Percentiles rank a stretch among this genome's conserved stretches.
Conservation (phyloP, 805 yeast genomes). For the Metschnikowia aberdeeniae region DNA sequence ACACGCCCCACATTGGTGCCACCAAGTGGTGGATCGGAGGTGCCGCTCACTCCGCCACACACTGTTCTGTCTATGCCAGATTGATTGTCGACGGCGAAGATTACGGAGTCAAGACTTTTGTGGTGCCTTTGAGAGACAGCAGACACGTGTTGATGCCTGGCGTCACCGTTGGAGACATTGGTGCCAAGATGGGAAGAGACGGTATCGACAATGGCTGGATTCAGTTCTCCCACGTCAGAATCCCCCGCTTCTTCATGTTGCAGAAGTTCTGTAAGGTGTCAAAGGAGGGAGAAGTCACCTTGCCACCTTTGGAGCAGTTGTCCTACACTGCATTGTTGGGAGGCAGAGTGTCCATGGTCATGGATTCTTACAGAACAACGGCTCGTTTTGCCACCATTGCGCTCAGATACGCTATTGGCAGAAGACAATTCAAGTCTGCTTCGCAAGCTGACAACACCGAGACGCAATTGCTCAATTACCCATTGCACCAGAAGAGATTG, state of each 20-base stretch:
- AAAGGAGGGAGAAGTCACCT: conserved; percentile 16
- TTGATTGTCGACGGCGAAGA: conserved; percentile 19
- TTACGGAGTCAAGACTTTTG: conserved; percentile 21
- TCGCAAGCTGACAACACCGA: conserved; percentile 21
- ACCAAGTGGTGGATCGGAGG: conserved; percentile 25
- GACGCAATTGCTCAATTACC: conserved; percentile 21
- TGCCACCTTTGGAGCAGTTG: conserved; percentile 20
- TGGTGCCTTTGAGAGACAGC: conserved; percentile 20
- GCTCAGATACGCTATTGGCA: conserved; percentile 19
- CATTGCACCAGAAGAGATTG: conserved; percentile 20
- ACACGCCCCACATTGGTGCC: conserved; percentile 23
- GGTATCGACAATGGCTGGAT: conserved; percentile 24
- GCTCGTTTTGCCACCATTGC: conserved; percentile 20
- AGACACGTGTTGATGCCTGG: conserved; percentile 21
- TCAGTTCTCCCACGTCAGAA: conserved; percentile 20
- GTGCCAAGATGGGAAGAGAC: conserved; percentile 23
- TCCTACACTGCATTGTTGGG: conserved; percentile 20
- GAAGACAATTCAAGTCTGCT: conserved; percentile 19
- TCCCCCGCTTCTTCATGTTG: conserved; percentile 21
- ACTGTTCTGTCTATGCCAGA: conserved; percentile 19
- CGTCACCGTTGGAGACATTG: conserved; percentile 21
- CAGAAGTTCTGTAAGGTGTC: conserved; percentile 19
- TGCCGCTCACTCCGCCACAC: conserved; percentile 22
- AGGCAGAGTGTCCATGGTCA: conserved; percentile 20
- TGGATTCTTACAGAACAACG: conserved; percentile 20